Evolutionary conservation across 257 asterid genomes (phyloP), one percentile per base, ranked within the genome.

Genomic region (Gentiana straminea): DNA sequence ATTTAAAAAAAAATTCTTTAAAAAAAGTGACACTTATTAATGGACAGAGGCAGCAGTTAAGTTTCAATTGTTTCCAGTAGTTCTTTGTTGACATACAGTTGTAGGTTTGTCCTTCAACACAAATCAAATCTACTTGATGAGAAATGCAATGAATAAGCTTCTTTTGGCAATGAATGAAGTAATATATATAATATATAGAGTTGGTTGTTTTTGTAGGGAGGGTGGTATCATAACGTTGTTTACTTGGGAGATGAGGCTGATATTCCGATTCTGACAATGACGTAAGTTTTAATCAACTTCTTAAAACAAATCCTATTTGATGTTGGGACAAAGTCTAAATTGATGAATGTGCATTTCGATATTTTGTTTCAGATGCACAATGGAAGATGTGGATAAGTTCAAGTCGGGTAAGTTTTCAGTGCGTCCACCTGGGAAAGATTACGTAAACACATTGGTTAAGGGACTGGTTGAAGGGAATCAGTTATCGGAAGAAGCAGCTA

Each of bases 151-250:
- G 24, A 24, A 24, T 24, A 24, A 24, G 24, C 24, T 24, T 24
- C 24, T 24, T 24, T 24, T 24, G 24, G 24, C 24, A 24, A 24
- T 24, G 24, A 24, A 24, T 24, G 24, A 24, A 24, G 24, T 24
- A 0, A 24, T 24, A 24, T 24, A 24, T 24, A 24, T 24, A 24
- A 24, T 24, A 24, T 24, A 24, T 24, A 24, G 45, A 60, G 32
- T 54, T 3, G 55, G 62, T 53, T 62, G 58, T 36, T 69, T 32
- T 38, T 62, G 65, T 78, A 84, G 98, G 64, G 45, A 49, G 94
- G 93, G 64, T 92, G 98, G 98, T 92, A 92, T 70, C 86, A 73
- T 35, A 88, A 88, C 54, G 91, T 85, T 53, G 65, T 85, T 39
- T 85, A 75, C 80, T 59, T 88, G 70, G 98, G 98, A 37, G 76